A percentile compares a stretch with the other conserved stretches of the same genome.
These are phyloP conservation scores for Carex arenaria DNA, from an alignment of 202 grass and related monocot species.

Conservation along the genomic window DNA sequence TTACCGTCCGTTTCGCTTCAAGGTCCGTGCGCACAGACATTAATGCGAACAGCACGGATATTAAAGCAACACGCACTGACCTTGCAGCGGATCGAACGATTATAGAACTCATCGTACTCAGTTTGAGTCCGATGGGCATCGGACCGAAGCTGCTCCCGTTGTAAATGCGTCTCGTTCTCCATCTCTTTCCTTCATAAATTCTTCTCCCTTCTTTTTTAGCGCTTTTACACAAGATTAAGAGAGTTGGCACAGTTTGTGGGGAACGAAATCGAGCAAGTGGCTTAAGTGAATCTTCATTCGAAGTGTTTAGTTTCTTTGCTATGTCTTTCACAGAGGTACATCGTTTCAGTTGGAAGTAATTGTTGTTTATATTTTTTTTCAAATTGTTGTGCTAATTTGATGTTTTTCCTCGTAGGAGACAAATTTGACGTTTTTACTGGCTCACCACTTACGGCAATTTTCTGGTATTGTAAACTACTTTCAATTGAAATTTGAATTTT, in stretches of 20 bases:
- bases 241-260: neutral
- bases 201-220: neutral
- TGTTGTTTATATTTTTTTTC: neutral
- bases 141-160: too few relatives aligned
- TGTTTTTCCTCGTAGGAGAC: slow-evolving; percentile 3
- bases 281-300: neutral
- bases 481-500: slow-evolving; percentile 1
- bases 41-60: too few relatives aligned
- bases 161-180: neutral
- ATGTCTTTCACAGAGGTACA: slow-evolving; percentile 6
- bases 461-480: slow-evolving; percentile 5
- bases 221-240: neutral
- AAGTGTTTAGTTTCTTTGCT: neutral
- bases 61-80: too few relatives aligned
- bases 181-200: neutral
- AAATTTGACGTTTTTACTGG: slow-evolving; percentile 12
- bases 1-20: too few relatives aligned
- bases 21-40: too few relatives aligned
- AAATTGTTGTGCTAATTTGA: neutral
- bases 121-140: too few relatives aligned
- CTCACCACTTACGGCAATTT: neutral
- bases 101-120: too few relatives aligned
- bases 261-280: neutral
- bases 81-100: too few relatives aligned
- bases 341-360: neutral